Evolutionary conservation across 768 basidiomycete species (phyloP), one percentile per base, ranked within the genome.

Genomic region (Clavaria fumosa): DNA sequence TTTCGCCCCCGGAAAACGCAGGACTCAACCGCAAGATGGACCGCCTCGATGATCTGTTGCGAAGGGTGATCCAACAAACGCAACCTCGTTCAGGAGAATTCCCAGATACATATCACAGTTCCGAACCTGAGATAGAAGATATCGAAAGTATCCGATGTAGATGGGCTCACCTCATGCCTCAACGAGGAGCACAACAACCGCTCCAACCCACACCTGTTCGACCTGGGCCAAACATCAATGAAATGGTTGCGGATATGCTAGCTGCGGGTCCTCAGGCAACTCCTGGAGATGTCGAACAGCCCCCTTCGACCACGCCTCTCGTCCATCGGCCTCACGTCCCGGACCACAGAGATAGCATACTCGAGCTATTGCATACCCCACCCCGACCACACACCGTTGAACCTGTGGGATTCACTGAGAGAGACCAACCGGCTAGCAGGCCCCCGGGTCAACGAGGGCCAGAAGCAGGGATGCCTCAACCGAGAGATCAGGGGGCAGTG

Each of bases 221-320:
- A 4, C 45, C 62, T 20, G 69, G 67, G 5, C 67, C 60, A 3
- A 69, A 76, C 0, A 56, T 81, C 24, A 69, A 70, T 6, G 66
- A 77, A 35, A 67, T 72, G 37, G 52, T 82, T 4, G 68, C 73
- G 40, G 72, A 75, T 5, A 63, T 81, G 23, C 46, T 82, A 19
- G 64, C 67, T n/a, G 50, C 70, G 7, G 61, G 59, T 6, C 57
- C 62, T 11, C 54, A 57, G 15, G 53, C 60, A 1, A 53, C 61
- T 4, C 59, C 59, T 11, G 54, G 57, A 5, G 55, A 57, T 10
- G 59, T 68, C 11, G 59, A 66, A 33, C 56, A 53, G 2, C 68
- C 77, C 9, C 77, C 78, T 0, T 53, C 61, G 3, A 48, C 78
- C 4, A 59, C 67, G 0, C 71, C 70, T 0, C 68, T 80, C 38